Evolutionary conservation across 805 yeast species (phyloP), one percentile per base, ranked within the genome.

Genomic region (Starmera quercuum): DNA sequence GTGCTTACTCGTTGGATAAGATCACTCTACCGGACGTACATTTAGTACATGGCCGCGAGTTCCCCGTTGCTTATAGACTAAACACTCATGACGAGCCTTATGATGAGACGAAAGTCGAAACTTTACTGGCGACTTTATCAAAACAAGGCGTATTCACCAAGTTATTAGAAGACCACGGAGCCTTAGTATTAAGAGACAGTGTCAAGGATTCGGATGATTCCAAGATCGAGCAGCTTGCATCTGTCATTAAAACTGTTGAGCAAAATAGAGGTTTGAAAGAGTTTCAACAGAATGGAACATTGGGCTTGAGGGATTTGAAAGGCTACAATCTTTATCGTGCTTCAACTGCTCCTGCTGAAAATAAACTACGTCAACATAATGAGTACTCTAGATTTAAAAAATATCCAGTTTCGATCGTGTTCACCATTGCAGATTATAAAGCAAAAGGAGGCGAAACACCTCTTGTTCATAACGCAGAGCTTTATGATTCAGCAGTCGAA

Each of bases 401-500:
- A 18, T 55, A 37, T 29, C 64, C 64, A 9, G 38, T 46, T 3
- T 53, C 39, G 5, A 37, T 54, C 22, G 44, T 42, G 27, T 56
- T 56, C 29, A 44, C 46, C 3, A 53, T 58, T 26, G 20, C 33
- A 12, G 44, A 41, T 19, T 41, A 37, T 26, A 35, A 37, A 12
- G 54, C 49, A 3, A 37, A 36, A 25, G 61, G 60, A 11, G 64
- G 64, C 16, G 58, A 47, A 24, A 58, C 63, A 14, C 63, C 64
- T 13, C 38, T 59, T 8, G 57, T 43, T 9, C 61, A 58, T 36
- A 60, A 59, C 7, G 56, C 52, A 6, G 63, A 58, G 29, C 33
- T 54, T 5, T 58, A 51, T 35, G 41, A 53, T 2, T 29, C 22
- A 5, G 25, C 56, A 12, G 23, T 39, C 6, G 29, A 41, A 15